Conservation (phyloP, 2,329 filamentous ascomycete genomes). For the Exophiala sp. region DNA sequence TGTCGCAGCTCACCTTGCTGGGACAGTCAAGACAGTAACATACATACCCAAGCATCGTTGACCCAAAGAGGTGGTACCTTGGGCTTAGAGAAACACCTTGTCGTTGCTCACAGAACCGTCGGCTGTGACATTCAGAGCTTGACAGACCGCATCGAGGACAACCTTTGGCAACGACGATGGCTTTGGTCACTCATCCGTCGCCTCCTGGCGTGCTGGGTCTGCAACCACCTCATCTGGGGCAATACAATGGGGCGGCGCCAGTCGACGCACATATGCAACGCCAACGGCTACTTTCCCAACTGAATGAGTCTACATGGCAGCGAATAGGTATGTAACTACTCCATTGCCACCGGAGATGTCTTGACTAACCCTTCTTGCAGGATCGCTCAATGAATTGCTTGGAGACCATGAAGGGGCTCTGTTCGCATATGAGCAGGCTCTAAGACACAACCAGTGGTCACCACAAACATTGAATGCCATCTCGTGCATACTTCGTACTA, state of each 20-base stretch:
- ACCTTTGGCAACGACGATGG: slow-evolving; percentile 8
- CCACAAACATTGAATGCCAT: slow-evolving; percentile 92
- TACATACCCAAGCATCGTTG: neutral
- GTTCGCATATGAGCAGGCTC: slow-evolving; percentile 82
- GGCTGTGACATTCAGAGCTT: no score
- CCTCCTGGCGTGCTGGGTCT: slow-evolving; percentile 22
- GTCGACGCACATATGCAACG: slow-evolving; percentile 37
- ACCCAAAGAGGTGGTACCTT: no score
- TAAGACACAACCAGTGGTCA: slow-evolving; percentile 83
- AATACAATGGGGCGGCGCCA: slow-evolving; percentile 48
- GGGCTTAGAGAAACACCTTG: no score
- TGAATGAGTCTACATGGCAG: slow-evolving; percentile 89
- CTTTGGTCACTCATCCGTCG: slow-evolving; percentile 23
- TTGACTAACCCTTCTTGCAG: slow-evolving; percentile 44
- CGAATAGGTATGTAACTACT: slow-evolving; percentile 70
- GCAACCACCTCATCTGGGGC: slow-evolving; percentile 42
- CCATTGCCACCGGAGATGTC: neutral
- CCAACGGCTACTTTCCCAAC: slow-evolving; percentile 65
- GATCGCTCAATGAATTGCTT: slow-evolving; percentile 80
- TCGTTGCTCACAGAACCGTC: no score
- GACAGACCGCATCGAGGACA: no score
- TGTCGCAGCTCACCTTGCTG: neutral
- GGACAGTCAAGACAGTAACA: neutral
- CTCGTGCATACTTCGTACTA: slow-evolving; percentile 82
- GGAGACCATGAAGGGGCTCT: slow-evolving; percentile 86